Conservation (phyloP, 2,329 filamentous ascomycete species). For the Ophiocordyceps camponoti-saundersi region DNA sequence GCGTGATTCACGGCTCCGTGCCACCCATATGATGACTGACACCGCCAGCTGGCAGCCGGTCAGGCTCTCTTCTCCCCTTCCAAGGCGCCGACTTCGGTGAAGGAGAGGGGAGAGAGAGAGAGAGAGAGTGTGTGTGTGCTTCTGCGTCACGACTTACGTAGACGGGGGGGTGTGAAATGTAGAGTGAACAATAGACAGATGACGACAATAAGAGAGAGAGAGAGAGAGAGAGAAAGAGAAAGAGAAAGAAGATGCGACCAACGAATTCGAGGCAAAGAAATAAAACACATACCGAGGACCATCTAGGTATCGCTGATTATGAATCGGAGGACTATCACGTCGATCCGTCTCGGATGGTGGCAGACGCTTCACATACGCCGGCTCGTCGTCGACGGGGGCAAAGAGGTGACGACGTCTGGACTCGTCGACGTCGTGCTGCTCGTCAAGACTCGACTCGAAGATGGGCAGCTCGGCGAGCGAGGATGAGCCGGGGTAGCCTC, state of each 20-base stretch:
- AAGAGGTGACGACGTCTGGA: constrained; percentile 2
- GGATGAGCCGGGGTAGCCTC: constrained; percentile 16
- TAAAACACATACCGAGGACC: constrained; percentile 2
- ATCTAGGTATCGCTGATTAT: not conserved
- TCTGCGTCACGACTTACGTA: too few species aligned
- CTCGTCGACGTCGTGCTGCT: constrained; percentile 5
- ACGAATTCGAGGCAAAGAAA: not conserved
- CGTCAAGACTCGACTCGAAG: constrained; percentile 18
- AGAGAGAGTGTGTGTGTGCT: too few species aligned
- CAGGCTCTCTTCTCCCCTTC: too few species aligned
- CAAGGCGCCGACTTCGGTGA: too few species aligned
- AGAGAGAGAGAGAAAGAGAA: not conserved
- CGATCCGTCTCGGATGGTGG: not conserved
- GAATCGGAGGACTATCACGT: constrained; percentile 4
- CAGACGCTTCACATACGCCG: not conserved
- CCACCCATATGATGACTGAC: too few species aligned
- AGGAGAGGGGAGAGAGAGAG: too few species aligned
- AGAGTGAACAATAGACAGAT: not conserved
- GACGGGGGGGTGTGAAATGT: too few species aligned
- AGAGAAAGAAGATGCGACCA: not conserved
- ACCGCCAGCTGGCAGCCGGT: too few species aligned
- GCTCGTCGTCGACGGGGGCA: not conserved
- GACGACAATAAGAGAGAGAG: too few species aligned
- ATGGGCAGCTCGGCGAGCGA: constrained; percentile 19
- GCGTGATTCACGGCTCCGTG: not conserved